Conservation (phyloP, 352 stramenopile genomes). For the Saprolegnia parasitica region DNA sequence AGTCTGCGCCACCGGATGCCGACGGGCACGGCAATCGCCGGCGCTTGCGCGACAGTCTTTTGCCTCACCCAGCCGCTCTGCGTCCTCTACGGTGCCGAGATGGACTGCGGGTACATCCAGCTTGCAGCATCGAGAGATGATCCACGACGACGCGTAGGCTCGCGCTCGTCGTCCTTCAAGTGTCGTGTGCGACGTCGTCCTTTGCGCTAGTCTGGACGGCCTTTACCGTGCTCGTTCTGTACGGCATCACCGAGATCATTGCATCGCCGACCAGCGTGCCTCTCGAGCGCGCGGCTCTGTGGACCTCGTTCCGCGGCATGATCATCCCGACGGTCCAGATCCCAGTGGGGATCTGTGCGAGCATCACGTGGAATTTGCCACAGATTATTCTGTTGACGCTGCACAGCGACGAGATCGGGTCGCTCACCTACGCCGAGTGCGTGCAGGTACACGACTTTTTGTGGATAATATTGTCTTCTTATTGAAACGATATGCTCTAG, state of each 20-base stretch:
- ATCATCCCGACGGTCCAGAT: constrained; percentile 28
- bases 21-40: constrained; percentile 17
- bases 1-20: constrained; percentile 22
- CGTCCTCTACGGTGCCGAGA: neutral
- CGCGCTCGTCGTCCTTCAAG: constrained; percentile 8
- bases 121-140: too few relatives aligned
- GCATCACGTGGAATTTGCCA: constrained; percentile 22
- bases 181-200: constrained; percentile 8
- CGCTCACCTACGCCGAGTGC: constrained; percentile 23
- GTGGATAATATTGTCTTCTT: neutral
- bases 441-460: neutral
- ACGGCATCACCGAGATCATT: constrained; percentile 29
- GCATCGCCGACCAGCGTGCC: constrained; percentile 6
- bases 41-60: constrained; percentile 11
- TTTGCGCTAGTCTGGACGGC: constrained; percentile 22
- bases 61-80: constrained; percentile 25
- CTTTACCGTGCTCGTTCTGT: constrained; percentile 26
- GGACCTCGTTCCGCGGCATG: constrained; percentile 28
- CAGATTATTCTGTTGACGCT: constrained; percentile 21
- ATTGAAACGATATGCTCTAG: neutral
- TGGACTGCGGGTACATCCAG: constrained; percentile 10
- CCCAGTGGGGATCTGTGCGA: constrained; percentile 3
- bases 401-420: neutral
- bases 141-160: neutral
- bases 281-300: constrained; percentile 20